Evolutionary conservation across 495 filamentous ascomycete species (phyloP).

Genomic region (Parathielavia appendiculata): DNA sequence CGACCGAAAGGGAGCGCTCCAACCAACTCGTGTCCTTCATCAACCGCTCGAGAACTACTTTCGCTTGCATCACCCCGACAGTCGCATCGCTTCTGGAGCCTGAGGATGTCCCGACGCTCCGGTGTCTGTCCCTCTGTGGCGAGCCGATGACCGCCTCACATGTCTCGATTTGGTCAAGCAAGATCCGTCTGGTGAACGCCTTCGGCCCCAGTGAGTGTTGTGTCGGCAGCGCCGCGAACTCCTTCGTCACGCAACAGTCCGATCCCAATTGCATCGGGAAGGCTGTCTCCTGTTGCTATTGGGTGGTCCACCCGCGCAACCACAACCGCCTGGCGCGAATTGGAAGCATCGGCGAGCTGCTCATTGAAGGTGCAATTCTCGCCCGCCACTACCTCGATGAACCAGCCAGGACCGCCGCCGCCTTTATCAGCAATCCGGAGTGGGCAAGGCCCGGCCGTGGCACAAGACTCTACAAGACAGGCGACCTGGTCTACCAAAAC

Average conservation of each 20-base stretch:
- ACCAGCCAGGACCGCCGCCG: slow-evolving; percentile 37
- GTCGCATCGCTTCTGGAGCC: slow-evolving; percentile 1
- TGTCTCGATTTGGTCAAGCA: slow-evolving; percentile 13
- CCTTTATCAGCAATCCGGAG: slow-evolving; percentile 47
- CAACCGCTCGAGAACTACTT: slow-evolving; percentile 2
- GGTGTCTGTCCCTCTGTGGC: slow-evolving; percentile 1
- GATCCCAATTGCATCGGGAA: slow-evolving; percentile 12
- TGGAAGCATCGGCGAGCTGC: slow-evolving; percentile 56
- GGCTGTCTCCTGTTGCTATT: slow-evolving; percentile 24
- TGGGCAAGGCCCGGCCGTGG: slow-evolving; percentile 45
- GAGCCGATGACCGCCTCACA: slow-evolving; percentile 9
- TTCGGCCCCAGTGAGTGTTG: slow-evolving; percentile 25
- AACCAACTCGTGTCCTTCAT: slow-evolving; percentile 11
- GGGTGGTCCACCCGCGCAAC: slow-evolving; percentile 54
- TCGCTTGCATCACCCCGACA: slow-evolving; percentile 7
- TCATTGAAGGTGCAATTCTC: slow-evolving; percentile 57
- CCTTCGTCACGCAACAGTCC: neutral
- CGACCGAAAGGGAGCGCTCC: slow-evolving; percentile 14
- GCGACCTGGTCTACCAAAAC: slow-evolving; percentile 58
- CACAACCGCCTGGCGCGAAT: slow-evolving; percentile 51
- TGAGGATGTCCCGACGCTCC: neutral
- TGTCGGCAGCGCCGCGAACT: slow-evolving; percentile 2
- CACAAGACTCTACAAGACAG: slow-evolving; percentile 62
- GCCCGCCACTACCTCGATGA: slow-evolving; percentile 47
- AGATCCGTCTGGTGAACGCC: slow-evolving; percentile 27